phyloP scores from a whole-genome alignment of 2,329 filamentous ascomycete species.

The Ophioceras dolichostomum region DNA sequence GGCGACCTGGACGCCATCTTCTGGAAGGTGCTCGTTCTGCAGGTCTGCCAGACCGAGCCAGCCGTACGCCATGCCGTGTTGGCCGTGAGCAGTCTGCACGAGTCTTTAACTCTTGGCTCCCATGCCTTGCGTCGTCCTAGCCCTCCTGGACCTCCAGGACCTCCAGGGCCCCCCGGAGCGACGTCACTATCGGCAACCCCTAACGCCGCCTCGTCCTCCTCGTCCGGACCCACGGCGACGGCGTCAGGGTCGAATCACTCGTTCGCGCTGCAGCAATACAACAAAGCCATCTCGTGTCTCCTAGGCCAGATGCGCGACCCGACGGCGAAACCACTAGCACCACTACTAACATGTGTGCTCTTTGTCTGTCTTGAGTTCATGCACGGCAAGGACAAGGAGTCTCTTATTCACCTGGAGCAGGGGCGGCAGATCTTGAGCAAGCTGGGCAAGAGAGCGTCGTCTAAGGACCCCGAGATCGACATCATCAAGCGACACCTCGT shows the following conservation, averaged over 20 bases:
- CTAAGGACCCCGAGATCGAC: slow-evolving; percentile 17
- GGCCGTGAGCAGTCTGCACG: slow-evolving; percentile 17
- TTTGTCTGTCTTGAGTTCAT: slow-evolving; percentile 41
- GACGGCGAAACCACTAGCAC: slow-evolving; percentile 1
- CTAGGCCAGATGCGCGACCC: slow-evolving; percentile 4
- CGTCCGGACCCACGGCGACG: neutral
- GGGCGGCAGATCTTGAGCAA: slow-evolving; percentile 26
- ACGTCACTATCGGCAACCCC: neutral
- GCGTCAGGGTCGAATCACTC: slow-evolving; percentile 1
- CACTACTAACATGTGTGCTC: slow-evolving; percentile 7
- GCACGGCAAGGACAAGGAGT: slow-evolving; percentile 32
- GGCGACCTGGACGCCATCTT: slow-evolving; percentile 26
- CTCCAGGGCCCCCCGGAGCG: neutral
- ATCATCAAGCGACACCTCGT: slow-evolving; percentile 26
- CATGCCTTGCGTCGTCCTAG: no score
- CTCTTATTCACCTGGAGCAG: slow-evolving; percentile 30
- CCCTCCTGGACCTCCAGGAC: neutral
- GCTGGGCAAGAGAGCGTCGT: slow-evolving; percentile 13
- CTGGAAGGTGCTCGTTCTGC: slow-evolving; percentile 16
- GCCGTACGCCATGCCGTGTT: slow-evolving; percentile 17
- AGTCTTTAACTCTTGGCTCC: slow-evolving; percentile 8
- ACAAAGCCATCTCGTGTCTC: slow-evolving; percentile 7
- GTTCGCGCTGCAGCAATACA: slow-evolving; percentile 9
- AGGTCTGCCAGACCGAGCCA: slow-evolving; percentile 14
- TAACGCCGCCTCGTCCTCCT: neutral